Evolutionary conservation across 2,329 filamentous ascomycete species (phyloP).

Genomic region (Pseudogymnoascus sp.): DNA sequence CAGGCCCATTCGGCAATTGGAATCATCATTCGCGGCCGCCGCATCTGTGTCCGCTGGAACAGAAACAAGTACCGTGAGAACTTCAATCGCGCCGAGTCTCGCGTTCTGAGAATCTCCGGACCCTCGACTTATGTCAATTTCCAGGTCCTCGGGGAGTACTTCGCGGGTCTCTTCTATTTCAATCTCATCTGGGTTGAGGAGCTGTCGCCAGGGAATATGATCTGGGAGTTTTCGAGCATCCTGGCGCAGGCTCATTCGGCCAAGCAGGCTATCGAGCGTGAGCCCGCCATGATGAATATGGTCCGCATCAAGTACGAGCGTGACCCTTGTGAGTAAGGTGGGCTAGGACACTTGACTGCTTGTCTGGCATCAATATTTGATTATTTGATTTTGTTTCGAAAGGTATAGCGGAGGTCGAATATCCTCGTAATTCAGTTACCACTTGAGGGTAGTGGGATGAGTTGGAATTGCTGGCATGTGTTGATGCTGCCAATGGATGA

Average conservation of each 20-base stretch:
- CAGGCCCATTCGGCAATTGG: neutral
- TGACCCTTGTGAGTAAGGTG: conserved; percentile 1
- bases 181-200: conserved; percentile 12
- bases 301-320: neutral
- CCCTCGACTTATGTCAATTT: neutral
- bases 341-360: neutral
- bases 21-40: conserved; percentile 11
- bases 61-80: conserved; percentile 10
- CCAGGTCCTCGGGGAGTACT: neutral
- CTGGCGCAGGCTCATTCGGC: conserved; percentile 9
- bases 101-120: conserved; percentile 14
- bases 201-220: neutral
- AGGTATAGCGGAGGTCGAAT: neutral
- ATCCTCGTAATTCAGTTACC: neutral
- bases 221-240: conserved; percentile 11
- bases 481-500: neutral
- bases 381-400: neutral
- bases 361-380: neutral
- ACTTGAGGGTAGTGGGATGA: neutral
- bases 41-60: conserved; percentile 13
- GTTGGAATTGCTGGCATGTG: neutral
- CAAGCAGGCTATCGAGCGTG: conserved; percentile 10
- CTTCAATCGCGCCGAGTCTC: conserved; percentile 10
- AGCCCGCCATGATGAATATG: neutral
- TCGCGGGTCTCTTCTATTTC: conserved; percentile 14